A percentile compares a stretch with the other conserved stretches of the same genome.
These are phyloP conservation scores for Solanum hybrid DNA, from an alignment of 305 asterid genomes.

Conservation along the genomic window DNA sequence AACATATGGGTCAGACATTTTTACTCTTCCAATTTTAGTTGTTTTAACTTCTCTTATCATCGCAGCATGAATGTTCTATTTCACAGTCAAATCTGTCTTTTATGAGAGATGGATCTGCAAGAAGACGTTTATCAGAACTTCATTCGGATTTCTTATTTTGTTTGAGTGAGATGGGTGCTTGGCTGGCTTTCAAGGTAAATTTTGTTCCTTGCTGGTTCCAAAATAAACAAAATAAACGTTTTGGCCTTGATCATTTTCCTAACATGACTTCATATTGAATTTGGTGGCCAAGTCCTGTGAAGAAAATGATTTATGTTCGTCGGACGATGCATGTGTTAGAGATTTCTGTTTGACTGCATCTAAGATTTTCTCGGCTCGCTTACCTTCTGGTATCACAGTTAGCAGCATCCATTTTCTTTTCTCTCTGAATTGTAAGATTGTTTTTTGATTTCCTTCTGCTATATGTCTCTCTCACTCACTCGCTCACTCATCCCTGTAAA, in stretches of 20 bases:
- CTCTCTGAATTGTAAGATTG: background rate
- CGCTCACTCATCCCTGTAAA: background rate
- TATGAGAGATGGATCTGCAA: background rate
- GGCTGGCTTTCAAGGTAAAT: background rate
- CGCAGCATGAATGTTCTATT: background rate
- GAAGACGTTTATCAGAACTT: background rate
- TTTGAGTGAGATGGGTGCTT: background rate
- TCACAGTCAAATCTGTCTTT: background rate
- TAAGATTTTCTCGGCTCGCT: too few relatives aligned
- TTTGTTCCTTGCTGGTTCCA: background rate
- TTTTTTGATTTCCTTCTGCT: background rate
- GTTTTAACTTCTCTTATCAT: background rate
- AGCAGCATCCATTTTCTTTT: background rate
- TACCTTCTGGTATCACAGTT: background rate
- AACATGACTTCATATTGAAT: background rate
- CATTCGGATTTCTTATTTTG: background rate
- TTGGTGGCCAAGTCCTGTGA: background rate
- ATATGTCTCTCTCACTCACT: background rate
- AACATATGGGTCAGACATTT: background rate
- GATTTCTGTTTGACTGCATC: background rate
- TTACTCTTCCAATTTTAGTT: background rate
- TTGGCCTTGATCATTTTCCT: background rate
- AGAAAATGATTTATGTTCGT: background rate
- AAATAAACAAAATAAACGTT: too few relatives aligned
- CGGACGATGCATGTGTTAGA: background rate